A percentile compares a stretch with the other conserved stretches of the same genome.
These are phyloP conservation scores for Fraxinus xanthoxyloides DNA, from an alignment of 305 asterid genomes.

Conservation along the genomic window DNA sequence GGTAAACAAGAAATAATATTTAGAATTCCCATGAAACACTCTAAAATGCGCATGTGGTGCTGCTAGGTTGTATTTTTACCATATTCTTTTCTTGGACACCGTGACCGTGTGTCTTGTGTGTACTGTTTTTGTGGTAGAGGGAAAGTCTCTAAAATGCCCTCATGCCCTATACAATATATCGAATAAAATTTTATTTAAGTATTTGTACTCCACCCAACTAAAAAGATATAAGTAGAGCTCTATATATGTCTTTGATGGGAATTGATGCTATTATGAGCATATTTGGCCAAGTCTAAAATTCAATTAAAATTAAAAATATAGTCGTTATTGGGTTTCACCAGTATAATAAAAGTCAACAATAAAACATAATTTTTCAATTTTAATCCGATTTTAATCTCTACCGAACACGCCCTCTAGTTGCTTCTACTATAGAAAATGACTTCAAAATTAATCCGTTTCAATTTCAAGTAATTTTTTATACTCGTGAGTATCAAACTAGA, in stretches of 20 bases:
- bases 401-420: no score
- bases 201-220: neutral
- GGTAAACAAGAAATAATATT: conserved; percentile 26
- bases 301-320: no score
- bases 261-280: neutral
- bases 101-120: conserved; percentile 19
- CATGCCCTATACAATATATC: conserved; percentile 17
- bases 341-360: no score
- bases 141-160: conserved; percentile 26
- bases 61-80: conserved; percentile 18
- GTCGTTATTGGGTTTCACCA: no score
- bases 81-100: conserved; percentile 28
- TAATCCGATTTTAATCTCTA: no score
- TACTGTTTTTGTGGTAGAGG: neutral
- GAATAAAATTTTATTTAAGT: no score
- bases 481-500: neutral
- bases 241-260: neutral
- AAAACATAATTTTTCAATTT: no score
- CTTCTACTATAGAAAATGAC: neutral
- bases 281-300: no score
- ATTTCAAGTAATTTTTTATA: no score
- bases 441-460: neutral
- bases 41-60: conserved; percentile 34
- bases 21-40: conserved; percentile 23
- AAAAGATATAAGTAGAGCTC: neutral